Evolutionary conservation across 2,329 filamentous ascomycete genomes (phyloP).

Genomic region (Ascochyta clinopodiicola): DNA sequence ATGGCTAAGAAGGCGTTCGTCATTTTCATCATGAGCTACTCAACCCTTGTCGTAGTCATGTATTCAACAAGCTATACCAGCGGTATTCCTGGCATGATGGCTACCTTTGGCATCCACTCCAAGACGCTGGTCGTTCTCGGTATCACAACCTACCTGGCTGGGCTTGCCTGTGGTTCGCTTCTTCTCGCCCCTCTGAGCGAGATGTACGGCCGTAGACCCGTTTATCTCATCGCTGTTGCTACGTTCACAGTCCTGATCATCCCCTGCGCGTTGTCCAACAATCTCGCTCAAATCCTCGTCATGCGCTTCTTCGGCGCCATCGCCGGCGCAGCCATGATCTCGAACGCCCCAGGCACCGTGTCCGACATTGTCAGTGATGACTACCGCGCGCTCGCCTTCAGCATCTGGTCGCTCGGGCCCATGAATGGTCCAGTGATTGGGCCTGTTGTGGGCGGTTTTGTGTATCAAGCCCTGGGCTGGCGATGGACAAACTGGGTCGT

Average conservation of each 20-base stretch:
- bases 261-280: conserved; percentile 73
- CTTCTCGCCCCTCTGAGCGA: conserved; percentile 77
- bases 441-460: conserved; percentile 81
- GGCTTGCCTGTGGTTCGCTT: conserved; percentile 74
- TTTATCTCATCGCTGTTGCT: conserved; percentile 71
- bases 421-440: conserved; percentile 72
- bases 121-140: conserved; percentile 73
- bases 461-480: conserved; percentile 81
- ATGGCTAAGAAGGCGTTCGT: conserved; percentile 63
- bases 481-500: conserved; percentile 80
- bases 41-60: conserved; percentile 59
- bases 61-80: conserved; percentile 81
- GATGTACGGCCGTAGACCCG: conserved; percentile 69
- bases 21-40: conserved; percentile 63
- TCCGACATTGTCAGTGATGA: conserved; percentile 84
- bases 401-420: conserved; percentile 82
- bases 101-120: conserved; percentile 66
- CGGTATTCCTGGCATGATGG: conserved; percentile 71
- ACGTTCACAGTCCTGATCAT: conserved; percentile 73
- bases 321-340: conserved; percentile 80
- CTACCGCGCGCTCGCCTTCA: conserved; percentile 81
- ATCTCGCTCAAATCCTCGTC: conserved; percentile 71
- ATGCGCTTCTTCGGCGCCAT: conserved; percentile 76
- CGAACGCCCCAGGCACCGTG: conserved; percentile 81
- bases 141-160: conserved; percentile 78